phyloP scores from a whole-genome alignment of 208 protist species.

The Crithidia bombi region DNA sequence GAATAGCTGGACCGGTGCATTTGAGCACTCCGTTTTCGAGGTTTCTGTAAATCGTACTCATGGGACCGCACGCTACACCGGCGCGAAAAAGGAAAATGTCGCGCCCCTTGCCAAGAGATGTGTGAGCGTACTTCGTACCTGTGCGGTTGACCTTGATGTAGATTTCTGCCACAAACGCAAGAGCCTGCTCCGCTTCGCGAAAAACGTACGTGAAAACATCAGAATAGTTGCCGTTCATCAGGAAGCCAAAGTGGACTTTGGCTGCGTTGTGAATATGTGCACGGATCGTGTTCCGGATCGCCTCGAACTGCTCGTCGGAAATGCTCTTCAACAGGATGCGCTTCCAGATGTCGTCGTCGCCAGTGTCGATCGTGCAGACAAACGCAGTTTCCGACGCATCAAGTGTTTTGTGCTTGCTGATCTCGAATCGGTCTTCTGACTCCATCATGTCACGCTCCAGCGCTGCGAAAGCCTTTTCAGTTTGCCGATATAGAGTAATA shows the following conservation, averaged over 20 bases:
- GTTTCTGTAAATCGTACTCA: slow-evolving; percentile 71
- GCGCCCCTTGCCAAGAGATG: slow-evolving; percentile 31
- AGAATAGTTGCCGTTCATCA: slow-evolving; percentile 81
- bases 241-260: slow-evolving; percentile 70
- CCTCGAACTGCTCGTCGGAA: slow-evolving; percentile 51
- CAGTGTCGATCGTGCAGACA: slow-evolving; percentile 81
- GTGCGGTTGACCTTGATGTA: slow-evolving; percentile 78
- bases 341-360: slow-evolving; percentile 67
- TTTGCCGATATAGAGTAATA: slow-evolving; percentile 46
- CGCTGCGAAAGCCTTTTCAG: slow-evolving; percentile 41
- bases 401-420: slow-evolving; percentile 53
- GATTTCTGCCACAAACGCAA: slow-evolving; percentile 74
- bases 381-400: slow-evolving; percentile 66
- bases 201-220: slow-evolving; percentile 89
- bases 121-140: slow-evolving; percentile 64
- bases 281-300: slow-evolving; percentile 52
- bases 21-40: slow-evolving; percentile 61
- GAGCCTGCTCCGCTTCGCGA: slow-evolving; percentile 73
- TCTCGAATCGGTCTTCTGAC: slow-evolving; percentile 70
- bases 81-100: slow-evolving; percentile 74
- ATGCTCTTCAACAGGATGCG: slow-evolving; percentile 39
- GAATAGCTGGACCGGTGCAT: slow-evolving; percentile 71
- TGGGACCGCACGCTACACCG: slow-evolving; percentile 61
- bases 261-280: slow-evolving; percentile 55
- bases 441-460: slow-evolving; percentile 75